Evolutionary conservation across 148 eudicot species (phyloP).

Genomic region (Amaranthus palmeri): DNA sequence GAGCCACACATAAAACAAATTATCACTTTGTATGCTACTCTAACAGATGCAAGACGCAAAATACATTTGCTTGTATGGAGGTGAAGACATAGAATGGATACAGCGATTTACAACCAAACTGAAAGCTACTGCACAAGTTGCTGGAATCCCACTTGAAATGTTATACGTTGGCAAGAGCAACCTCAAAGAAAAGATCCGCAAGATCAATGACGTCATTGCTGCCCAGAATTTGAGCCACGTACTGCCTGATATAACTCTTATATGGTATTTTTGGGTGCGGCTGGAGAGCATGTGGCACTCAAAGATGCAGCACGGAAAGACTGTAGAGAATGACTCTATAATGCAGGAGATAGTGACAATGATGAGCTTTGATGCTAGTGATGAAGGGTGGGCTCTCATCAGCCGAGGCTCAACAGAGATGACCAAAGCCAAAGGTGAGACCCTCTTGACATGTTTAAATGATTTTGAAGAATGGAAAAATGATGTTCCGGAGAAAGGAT

Average conservation of each 20-base stretch:
- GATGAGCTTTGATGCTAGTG: conserved; percentile 65
- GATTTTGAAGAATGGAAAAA: conserved; percentile 40
- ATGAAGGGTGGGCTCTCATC: conserved; percentile 74
- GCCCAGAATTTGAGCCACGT: conserved; percentile 46
- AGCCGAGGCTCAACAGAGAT: conserved; percentile 49
- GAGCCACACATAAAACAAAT: neutral
- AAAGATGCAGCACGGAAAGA: conserved; percentile 49
- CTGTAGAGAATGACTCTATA: conserved; percentile 51
- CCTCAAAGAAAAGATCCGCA: conserved; percentile 48
- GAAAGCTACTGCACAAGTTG: conserved; percentile 32
- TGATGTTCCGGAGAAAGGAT: conserved; percentile 25
- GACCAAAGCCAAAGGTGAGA: conserved; percentile 52
- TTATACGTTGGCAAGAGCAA: conserved; percentile 72
- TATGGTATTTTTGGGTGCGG: conserved; percentile 81
- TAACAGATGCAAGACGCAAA: conserved; percentile 41
- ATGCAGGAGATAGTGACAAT: conserved; percentile 61
- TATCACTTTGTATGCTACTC: neutral
- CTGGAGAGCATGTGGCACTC: conserved; percentile 89
- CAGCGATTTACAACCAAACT: conserved; percentile 40
- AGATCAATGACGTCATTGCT: conserved; percentile 28
- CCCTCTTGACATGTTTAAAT: conserved; percentile 31
- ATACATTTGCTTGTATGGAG: conserved; percentile 70
- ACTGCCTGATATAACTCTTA: conserved; percentile 40
- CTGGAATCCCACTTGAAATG: conserved; percentile 51
- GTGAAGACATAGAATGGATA: conserved; percentile 78